phyloP scores from a whole-genome alignment of 495 filamentous ascomycete genomes.

The Penicillium soppii region DNA sequence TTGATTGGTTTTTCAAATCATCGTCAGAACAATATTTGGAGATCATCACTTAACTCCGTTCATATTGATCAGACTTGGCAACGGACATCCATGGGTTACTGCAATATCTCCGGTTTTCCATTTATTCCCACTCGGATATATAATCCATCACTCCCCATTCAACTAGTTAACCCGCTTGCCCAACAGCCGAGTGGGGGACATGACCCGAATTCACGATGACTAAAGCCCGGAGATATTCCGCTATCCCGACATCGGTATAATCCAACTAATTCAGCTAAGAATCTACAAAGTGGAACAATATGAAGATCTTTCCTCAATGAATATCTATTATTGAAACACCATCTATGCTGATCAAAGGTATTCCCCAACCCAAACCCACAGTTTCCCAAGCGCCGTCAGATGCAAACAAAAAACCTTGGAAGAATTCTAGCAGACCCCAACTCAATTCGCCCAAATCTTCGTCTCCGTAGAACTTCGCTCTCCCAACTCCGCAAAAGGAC shows the following conservation, averaged over 20 bases:
- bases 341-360: not conserved
- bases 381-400: slow-evolving; percentile 4
- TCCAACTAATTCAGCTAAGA: no score
- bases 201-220: not conserved
- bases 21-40: no score
- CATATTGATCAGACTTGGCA: not conserved
- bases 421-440: not conserved
- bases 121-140: not conserved
- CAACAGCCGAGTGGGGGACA: slow-evolving; percentile 15
- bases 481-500: slow-evolving; percentile 38
- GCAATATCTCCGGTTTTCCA: not conserved
- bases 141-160: not conserved
- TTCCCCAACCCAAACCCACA: slow-evolving; percentile 7
- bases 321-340: not conserved
- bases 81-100: not conserved
- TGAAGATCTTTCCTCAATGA: not conserved
- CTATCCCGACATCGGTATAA: not conserved
- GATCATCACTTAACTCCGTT: slow-evolving; percentile 4
- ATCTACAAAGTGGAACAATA: not conserved
- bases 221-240: not conserved
- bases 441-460: slow-evolving; percentile 40
- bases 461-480: slow-evolving; percentile 27
- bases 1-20: not conserved
- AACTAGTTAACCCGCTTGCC: slow-evolving; percentile 11
- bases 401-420: not conserved